phyloP scores from a whole-genome alignment of 1,284 basidiomycete species.

The Trametes hirsuta region DNA sequence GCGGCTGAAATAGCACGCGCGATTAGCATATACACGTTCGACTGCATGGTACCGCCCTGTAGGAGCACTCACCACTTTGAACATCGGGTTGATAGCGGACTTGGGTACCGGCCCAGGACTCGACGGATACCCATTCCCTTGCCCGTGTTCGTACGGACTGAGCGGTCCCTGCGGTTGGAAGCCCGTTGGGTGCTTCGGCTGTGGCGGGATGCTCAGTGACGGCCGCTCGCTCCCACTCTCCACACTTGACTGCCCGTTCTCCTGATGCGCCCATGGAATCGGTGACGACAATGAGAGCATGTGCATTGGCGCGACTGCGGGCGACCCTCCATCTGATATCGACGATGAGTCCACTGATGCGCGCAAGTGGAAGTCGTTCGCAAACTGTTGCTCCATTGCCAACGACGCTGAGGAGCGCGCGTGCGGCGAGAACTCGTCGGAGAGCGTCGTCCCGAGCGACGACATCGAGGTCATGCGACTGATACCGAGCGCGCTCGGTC shows the following conservation, averaged over 20 bases:
- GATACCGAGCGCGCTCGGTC: constrained; percentile 63
- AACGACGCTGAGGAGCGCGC: constrained; percentile 82
- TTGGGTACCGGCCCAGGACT: constrained; percentile 61
- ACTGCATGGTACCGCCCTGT: no score
- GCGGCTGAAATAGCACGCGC: constrained; percentile 44
- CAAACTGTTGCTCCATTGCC: constrained; percentile 80
- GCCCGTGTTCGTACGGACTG: constrained; percentile 34
- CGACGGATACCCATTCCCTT: constrained; percentile 40
- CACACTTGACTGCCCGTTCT: constrained; percentile 29
- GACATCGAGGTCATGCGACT: constrained; percentile 77
- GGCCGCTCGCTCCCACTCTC: constrained; percentile 33
- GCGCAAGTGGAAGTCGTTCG: constrained; percentile 75
- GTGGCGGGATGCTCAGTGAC: constrained; percentile 50
- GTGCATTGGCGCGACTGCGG: constrained; percentile 65
- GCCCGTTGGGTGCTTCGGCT: constrained; percentile 44
- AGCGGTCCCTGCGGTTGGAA: constrained; percentile 39
- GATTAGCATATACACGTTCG: not conserved
- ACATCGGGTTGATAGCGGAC: constrained; percentile 85
- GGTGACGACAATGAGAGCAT: constrained; percentile 69
- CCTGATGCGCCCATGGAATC: constrained; percentile 39
- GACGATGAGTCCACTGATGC: constrained; percentile 70
- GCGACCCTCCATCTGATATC: constrained; percentile 63
- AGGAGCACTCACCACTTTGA: constrained; percentile 79
- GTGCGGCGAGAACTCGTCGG: constrained; percentile 74
- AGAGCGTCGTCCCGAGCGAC: constrained; percentile 67